Evolutionary conservation across 768 basidiomycete genomes (phyloP).

Genomic region (Scleroderma bovista): DNA sequence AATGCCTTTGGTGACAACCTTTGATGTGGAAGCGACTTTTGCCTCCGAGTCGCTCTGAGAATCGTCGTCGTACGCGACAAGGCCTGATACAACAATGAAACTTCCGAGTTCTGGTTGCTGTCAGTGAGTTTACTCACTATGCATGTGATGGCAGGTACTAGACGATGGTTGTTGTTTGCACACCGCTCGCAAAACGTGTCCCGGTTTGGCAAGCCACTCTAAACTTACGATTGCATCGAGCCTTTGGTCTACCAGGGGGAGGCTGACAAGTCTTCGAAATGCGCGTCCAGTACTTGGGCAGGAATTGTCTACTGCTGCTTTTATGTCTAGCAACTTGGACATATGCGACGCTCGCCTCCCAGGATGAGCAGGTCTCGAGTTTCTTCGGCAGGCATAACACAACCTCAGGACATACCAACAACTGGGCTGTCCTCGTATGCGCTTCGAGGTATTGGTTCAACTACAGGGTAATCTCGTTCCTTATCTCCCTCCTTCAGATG

Average conservation of each 20-base stretch:
- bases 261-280: too few species aligned
- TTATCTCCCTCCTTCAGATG: background rate
- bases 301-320: slow-evolving; percentile 21
- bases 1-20: slow-evolving; percentile 3
- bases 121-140: slow-evolving; percentile 19
- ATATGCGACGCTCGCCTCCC: slow-evolving; percentile 22
- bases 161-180: slow-evolving; percentile 11
- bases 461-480: slow-evolving; percentile 65
- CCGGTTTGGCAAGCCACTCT: slow-evolving; percentile 21
- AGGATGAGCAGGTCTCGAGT: slow-evolving; percentile 35
- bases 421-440: slow-evolving; percentile 97
- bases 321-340: slow-evolving; percentile 33
- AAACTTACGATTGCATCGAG: too few species aligned
- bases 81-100: slow-evolving; percentile 34
- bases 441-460: slow-evolving; percentile 98
- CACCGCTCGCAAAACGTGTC: slow-evolving; percentile 14
- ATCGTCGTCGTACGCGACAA: slow-evolving; percentile 61
- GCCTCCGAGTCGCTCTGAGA: slow-evolving; percentile 55
- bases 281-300: slow-evolving; percentile 21
- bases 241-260: too few species aligned
- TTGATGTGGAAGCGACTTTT: slow-evolving; percentile 29
- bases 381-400: slow-evolving; percentile 43
- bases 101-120: slow-evolving; percentile 2
- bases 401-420: slow-evolving; percentile 73
- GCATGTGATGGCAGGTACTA: slow-evolving; percentile 19